Evolutionary conservation across 2,329 filamentous ascomycete genomes (phyloP).

Genomic region (Aspergillus sp.): DNA sequence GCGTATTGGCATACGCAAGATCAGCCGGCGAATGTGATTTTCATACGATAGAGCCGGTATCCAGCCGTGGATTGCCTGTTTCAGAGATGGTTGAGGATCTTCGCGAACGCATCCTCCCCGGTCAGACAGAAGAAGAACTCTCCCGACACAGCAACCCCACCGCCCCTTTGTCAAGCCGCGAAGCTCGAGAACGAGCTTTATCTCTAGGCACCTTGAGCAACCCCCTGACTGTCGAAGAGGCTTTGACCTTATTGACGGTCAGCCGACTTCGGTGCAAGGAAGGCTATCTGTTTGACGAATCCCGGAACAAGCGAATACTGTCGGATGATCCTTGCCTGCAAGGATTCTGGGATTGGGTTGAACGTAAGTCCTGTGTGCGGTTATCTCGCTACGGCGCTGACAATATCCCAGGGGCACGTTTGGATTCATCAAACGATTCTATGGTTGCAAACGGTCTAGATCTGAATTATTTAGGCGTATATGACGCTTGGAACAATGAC

Average conservation of each 20-base stretch:
- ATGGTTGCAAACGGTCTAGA: conserved; percentile 58
- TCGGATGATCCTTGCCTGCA: conserved; percentile 56
- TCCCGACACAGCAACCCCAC: background rate
- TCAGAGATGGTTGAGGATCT: conserved; percentile 29
- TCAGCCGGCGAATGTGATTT: conserved; percentile 28
- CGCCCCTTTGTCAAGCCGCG: conserved; percentile 36
- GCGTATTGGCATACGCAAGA: conserved; percentile 31
- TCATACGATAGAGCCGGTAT: conserved; percentile 29
- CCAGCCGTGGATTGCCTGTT: conserved; percentile 23
- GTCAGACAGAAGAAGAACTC: conserved; percentile 11
- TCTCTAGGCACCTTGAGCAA: conserved; percentile 26
- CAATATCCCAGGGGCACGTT: conserved; percentile 33
- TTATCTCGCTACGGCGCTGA: conserved; percentile 10
- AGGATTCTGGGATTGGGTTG: conserved; percentile 58
- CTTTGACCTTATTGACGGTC: conserved; percentile 40
- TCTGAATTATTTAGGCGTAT: conserved; percentile 60
- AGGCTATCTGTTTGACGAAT: conserved; percentile 53
- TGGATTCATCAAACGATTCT: conserved; percentile 43
- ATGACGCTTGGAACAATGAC: conserved; percentile 57
- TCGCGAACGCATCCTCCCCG: conserved; percentile 21
- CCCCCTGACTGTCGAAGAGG: conserved; percentile 36
- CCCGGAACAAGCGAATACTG: conserved; percentile 54
- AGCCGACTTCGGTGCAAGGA: conserved; percentile 51
- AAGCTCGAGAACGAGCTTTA: conserved; percentile 35
- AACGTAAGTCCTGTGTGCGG: conserved; percentile 37